These are phyloP conservation scores for Lactarius akahatsu DNA, from an alignment of 768 basidiomycete genomes.

Conservation along the genomic window DNA sequence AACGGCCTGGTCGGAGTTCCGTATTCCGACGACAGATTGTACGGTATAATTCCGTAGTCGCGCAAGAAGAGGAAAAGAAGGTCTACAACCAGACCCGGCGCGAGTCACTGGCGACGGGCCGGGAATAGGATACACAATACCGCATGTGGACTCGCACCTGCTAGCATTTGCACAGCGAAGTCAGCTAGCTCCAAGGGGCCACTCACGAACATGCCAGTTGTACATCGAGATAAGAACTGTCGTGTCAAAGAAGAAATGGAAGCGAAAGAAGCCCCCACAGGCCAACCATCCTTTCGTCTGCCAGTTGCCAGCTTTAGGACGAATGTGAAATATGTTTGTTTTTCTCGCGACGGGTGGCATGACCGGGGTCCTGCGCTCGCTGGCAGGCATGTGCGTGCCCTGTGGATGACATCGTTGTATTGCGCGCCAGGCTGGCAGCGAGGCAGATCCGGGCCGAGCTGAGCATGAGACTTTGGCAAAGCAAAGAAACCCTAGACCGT, in stretches of 20 bases:
- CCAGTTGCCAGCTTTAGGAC: background rate
- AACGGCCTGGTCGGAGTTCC: background rate
- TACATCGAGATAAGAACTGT: background rate
- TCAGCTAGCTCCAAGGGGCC: background rate
- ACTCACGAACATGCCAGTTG: background rate
- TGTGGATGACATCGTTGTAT: background rate
- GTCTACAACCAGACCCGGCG: background rate
- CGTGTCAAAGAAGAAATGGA: background rate
- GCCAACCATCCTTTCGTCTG: background rate
- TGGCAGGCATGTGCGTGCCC: background rate
- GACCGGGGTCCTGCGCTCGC: background rate
- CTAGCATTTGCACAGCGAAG: background rate
- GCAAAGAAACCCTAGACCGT: background rate
- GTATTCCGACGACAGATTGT: background rate
- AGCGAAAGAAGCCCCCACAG: background rate
- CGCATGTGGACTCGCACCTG: background rate
- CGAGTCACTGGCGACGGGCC: too few relatives aligned
- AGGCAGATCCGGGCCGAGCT: background rate
- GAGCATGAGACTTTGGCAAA: background rate
- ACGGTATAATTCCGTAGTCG: background rate
- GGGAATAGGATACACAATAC: background rate
- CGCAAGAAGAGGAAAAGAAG: background rate
- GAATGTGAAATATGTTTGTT: background rate
- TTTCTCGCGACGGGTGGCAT: background rate
- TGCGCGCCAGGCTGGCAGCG: background rate